Base-by-base conservation (phyloP, 495 filamentous ascomycete species). In the Massariosphaeria phaeospora region DNA sequence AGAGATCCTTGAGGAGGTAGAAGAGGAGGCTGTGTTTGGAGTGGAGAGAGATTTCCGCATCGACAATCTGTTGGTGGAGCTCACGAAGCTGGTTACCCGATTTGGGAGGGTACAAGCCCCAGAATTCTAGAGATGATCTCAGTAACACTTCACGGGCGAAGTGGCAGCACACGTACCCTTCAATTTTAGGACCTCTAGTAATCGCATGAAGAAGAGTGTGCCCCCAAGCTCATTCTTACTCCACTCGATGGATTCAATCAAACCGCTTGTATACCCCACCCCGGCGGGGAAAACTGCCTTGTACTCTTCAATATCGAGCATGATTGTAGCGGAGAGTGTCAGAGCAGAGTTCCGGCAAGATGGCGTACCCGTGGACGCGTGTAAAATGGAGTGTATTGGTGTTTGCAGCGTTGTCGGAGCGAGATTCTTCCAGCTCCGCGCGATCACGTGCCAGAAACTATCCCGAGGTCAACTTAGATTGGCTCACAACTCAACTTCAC, bases 21-120 rank as follows among this genome's bases (percentile, higher is more conserved):
- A 84, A 91, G 48, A 93, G 72, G 39, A 89, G 75, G 10, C 85
- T 85, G 61, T 87, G 80, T 67, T 89, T 88, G 65, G 88, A 80
- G 68, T 86, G 83, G 38, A 81, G 71, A 21, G 84, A 77, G 43
- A 81, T 74, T 31, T 72, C 74, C 18, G 74, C 76, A 36, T 70
- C 74, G 53, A 80, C 75, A 50, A 93, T 84, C 30, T 79, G 76
- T 24, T 76, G 67, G 66, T 89, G 78, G 0, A 91, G 76, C 27
- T 75, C 75, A 61, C 78, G 79, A 25, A 91, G 75, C 51, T 81
- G 79, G 40, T 69, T 68, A 57, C 82, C 82, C 29, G 77, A 76
- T 59, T 76, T 80, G 0, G 88, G 86, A 15, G 88, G 88, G 66
- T 91, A 93, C 33, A 76, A 72, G 72, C 63, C 72, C 78, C 84